Evolutionary conservation across 2,329 filamentous ascomycete species (phyloP).

Genomic region (Sclerotiophoma versabilis): DNA sequence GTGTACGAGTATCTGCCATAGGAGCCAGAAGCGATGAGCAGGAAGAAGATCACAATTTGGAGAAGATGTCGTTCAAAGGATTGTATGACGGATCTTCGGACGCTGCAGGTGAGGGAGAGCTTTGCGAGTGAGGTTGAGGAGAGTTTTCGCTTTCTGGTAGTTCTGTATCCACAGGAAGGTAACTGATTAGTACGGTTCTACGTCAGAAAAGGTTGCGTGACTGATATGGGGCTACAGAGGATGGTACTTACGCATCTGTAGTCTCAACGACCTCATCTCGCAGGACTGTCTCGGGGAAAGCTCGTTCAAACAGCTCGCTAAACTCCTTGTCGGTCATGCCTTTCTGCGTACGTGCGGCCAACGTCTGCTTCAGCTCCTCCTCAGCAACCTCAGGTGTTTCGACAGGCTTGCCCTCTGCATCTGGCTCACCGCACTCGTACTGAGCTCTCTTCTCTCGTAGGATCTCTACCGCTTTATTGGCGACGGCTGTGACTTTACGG

Average conservation of each 20-base stretch:
- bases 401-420: constrained; percentile 66
- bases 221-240: constrained; percentile 27
- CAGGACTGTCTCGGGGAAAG: constrained; percentile 73
- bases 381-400: constrained; percentile 71
- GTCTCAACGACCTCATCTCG: constrained; percentile 67
- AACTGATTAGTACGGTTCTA: constrained; percentile 80
- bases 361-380: constrained; percentile 76
- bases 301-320: constrained; percentile 82
- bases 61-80: constrained; percentile 86
- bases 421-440: constrained; percentile 84
- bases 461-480: constrained; percentile 85
- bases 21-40: constrained; percentile 56
- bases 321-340: constrained; percentile 88
- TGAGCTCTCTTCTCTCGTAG: constrained; percentile 84
- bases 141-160: constrained; percentile 70
- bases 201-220: constrained; percentile 38
- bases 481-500: constrained; percentile 83
- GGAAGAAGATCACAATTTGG: constrained; percentile 70
- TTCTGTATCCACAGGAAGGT: constrained; percentile 75
- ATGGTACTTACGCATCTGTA: constrained; percentile 63
- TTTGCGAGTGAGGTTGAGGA: constrained; percentile 88
- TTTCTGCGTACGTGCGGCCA: constrained; percentile 78
- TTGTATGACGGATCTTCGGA: constrained; percentile 79
- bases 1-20: constrained; percentile 72
- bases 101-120: constrained; percentile 82